Evolutionary conservation across 2,329 filamentous ascomycete species (phyloP).

Genomic region (Lasiodiplodia hormozganensis): DNA sequence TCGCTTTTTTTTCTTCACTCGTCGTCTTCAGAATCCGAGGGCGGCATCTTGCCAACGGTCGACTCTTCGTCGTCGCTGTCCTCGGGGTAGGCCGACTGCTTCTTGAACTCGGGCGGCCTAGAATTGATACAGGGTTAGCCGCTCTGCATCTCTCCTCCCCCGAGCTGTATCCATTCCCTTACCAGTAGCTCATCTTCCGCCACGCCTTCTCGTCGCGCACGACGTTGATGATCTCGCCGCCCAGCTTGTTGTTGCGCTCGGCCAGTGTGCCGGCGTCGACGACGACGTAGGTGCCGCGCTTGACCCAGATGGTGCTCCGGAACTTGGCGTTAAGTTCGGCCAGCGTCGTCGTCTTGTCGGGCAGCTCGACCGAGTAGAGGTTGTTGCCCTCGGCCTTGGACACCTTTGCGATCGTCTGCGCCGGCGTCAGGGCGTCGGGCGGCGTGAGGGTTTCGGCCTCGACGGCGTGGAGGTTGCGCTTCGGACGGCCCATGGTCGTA

Average conservation of each 20-base stretch:
- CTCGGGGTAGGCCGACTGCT: slow-evolving; percentile 64
- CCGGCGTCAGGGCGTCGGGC: slow-evolving; percentile 59
- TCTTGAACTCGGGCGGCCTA: slow-evolving; percentile 82
- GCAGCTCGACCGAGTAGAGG: slow-evolving; percentile 79
- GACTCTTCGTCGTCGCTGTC: slow-evolving; percentile 79
- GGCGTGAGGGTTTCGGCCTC: slow-evolving; percentile 73
- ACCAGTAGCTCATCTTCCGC: slow-evolving; percentile 89
- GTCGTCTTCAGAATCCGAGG: slow-evolving; percentile 75
- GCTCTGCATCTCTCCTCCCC: background rate
- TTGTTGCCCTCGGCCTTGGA: slow-evolving; percentile 87
- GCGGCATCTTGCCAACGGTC: slow-evolving; percentile 83
- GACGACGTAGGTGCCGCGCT: slow-evolving; percentile 84
- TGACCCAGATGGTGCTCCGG: slow-evolving; percentile 92
- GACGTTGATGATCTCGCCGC: slow-evolving; percentile 90
- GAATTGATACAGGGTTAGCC: slow-evolving; percentile 32
- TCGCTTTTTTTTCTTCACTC: slow-evolving; percentile 32
- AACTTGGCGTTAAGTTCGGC: slow-evolving; percentile 86
- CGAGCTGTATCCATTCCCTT: slow-evolving; percentile 29
- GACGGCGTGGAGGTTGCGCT: slow-evolving; percentile 78
- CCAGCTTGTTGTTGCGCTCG: slow-evolving; percentile 75
- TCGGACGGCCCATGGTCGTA: slow-evolving; percentile 70
- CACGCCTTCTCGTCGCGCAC: slow-evolving; percentile 90
- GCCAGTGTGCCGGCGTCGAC: slow-evolving; percentile 73
- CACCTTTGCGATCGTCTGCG: slow-evolving; percentile 75
- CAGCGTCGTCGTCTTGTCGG: slow-evolving; percentile 67